Conservation (phyloP, 257 asterid genomes). For the Fraxinus pennsylvanica region DNA sequence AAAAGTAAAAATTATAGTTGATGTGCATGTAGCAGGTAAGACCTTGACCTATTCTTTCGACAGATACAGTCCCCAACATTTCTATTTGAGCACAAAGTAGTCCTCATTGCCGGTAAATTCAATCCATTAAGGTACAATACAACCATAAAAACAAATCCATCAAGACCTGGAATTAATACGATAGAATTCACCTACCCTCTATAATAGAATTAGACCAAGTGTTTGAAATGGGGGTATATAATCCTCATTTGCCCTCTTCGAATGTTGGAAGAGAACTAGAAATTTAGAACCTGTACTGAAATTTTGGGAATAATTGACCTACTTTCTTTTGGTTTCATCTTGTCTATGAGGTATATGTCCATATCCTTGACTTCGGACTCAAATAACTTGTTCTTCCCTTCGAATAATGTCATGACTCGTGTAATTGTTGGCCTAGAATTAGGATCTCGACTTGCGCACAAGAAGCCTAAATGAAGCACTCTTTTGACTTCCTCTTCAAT, state of each 20-base stretch:
- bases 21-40: too few species aligned
- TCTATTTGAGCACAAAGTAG: too few species aligned
- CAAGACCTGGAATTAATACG: neutral
- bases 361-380: constrained; percentile 46
- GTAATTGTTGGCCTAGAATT: constrained; percentile 67
- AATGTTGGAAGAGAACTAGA: constrained; percentile 58
- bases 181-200: constrained; percentile 56
- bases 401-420: constrained; percentile 55
- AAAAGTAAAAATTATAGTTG: too few species aligned
- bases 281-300: constrained; percentile 28
- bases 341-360: constrained; percentile 46
- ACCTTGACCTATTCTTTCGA: too few species aligned
- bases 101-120: neutral
- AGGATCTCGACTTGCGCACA: constrained; percentile 55
- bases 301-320: constrained; percentile 43
- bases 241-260: constrained; percentile 46
- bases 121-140: neutral
- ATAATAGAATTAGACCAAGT: constrained; percentile 54
- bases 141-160: neutral
- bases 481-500: constrained; percentile 47
- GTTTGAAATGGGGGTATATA: constrained; percentile 47
- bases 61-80: too few species aligned
- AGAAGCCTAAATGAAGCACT: constrained; percentile 56
- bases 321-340: constrained; percentile 41
- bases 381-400: constrained; percentile 42